Percentiles rank a stretch among this genome's conserved stretches.
Evolutionary conservation across 1,284 basidiomycete genomes (phyloP).

Genomic region (Ganoderma leucocontextum): DNA sequence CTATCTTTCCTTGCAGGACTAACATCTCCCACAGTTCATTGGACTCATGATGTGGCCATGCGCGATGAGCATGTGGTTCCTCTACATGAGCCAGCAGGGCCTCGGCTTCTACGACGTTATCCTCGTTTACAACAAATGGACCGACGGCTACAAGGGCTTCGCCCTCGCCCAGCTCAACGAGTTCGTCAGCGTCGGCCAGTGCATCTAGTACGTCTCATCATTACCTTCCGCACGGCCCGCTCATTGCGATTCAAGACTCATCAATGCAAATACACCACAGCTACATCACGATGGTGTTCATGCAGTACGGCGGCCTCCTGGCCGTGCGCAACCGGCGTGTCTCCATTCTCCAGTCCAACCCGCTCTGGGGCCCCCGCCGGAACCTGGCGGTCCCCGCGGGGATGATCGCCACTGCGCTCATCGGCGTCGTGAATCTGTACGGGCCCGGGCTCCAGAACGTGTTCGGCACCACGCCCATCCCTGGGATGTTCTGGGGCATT

Average conservation of each 20-base stretch:
- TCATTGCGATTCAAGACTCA: neutral
- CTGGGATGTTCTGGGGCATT: conserved; percentile 53
- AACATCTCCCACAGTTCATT: conserved; percentile 44
- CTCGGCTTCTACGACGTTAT: conserved; percentile 62
- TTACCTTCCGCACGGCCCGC: conserved; percentile 11
- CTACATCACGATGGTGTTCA: conserved; percentile 58
- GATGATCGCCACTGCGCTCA: conserved; percentile 49
- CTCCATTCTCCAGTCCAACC: conserved; percentile 30
- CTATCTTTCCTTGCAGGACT: too few relatives aligned
- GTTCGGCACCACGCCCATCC: conserved; percentile 50
- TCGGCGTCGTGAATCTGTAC: conserved; percentile 51
- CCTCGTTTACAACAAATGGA: conserved; percentile 53
- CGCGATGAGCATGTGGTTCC: conserved; percentile 50
- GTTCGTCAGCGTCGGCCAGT: conserved; percentile 57
- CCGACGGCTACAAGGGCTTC: conserved; percentile 55
- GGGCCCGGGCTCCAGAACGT: conserved; percentile 50
- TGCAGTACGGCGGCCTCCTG: conserved; percentile 63
- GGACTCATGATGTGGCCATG: conserved; percentile 57
- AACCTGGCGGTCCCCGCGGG: conserved; percentile 46
- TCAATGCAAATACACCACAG: conserved; percentile 51
- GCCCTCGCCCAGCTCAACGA: conserved; percentile 49
- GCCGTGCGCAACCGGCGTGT: conserved; percentile 26
- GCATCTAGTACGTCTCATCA: conserved; percentile 50
- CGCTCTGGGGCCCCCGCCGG: conserved; percentile 51
- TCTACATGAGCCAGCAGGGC: conserved; percentile 54